These are phyloP conservation scores for Paramecium pentaurelia DNA, from an alignment of 73 alveolate genomes.

Conservation along the genomic window DNA sequence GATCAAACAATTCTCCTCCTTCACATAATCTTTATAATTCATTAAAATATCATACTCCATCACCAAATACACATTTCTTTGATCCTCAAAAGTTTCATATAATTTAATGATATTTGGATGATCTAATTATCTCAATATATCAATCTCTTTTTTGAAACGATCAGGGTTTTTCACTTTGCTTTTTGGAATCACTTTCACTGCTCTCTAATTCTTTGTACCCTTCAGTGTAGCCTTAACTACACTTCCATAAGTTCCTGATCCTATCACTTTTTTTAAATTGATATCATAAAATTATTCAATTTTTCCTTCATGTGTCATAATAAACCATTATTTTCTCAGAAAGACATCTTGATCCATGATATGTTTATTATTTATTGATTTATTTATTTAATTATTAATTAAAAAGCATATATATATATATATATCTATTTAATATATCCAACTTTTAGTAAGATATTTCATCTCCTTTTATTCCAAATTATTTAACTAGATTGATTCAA, in stretches of 20 bases:
- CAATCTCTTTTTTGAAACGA: conserved; percentile 68
- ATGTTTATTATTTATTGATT: background rate
- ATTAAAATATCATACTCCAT: conserved; percentile 62
- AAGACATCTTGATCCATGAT: background rate
- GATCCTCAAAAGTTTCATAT: conserved; percentile 77
- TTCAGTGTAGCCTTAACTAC: conserved; percentile 79
- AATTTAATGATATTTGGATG: conserved; percentile 77
- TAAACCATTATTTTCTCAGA: conserved; percentile 56
- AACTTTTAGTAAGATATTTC: background rate
- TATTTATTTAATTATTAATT: background rate
- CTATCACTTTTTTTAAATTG: conserved; percentile 68
- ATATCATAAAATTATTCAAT: conserved; percentile 57
- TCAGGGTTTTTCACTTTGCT: conserved; percentile 70
- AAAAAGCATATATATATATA: background rate
- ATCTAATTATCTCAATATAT: conserved; percentile 64
- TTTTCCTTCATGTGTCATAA: conserved; percentile 40
- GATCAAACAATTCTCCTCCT: conserved; percentile 81
- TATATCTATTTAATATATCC: background rate
- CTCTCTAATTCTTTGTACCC: conserved; percentile 76
- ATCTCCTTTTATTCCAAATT: background rate
- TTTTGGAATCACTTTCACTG: conserved; percentile 81
- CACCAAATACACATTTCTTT: conserved; percentile 71
- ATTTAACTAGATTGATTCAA: background rate
- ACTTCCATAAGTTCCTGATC: conserved; percentile 91
- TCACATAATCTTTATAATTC: conserved; percentile 58